A percentile compares a stretch with the other conserved stretches of the same genome.
Evolutionary conservation across 2,329 filamentous ascomycete species (phyloP).

Genomic region (Fusarium sp.): DNA sequence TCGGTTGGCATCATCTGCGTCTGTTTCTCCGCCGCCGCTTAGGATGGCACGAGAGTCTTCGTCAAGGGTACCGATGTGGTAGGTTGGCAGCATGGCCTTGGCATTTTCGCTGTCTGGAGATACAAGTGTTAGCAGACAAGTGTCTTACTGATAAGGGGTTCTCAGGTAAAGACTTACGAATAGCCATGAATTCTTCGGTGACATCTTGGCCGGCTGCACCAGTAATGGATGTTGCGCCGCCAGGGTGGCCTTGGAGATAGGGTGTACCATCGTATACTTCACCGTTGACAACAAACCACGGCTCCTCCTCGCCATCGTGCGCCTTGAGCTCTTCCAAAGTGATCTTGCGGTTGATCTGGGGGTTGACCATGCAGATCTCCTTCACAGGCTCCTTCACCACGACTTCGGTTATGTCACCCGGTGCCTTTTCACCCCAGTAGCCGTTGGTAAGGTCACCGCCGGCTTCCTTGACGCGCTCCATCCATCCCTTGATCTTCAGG

Average conservation of each 20-base stretch:
- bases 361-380: slow-evolving; percentile 82
- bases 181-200: slow-evolving; percentile 90
- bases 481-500: slow-evolving; percentile 85
- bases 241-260: slow-evolving; percentile 85
- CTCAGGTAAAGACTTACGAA: slow-evolving; percentile 70
- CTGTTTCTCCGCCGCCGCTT: slow-evolving; percentile 51
- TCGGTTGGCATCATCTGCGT: slow-evolving; percentile 58
- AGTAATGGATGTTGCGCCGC: slow-evolving; percentile 85
- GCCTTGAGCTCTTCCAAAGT: slow-evolving; percentile 76
- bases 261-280: slow-evolving; percentile 88
- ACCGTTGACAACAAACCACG: slow-evolving; percentile 90
- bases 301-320: slow-evolving; percentile 71
- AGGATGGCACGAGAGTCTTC: slow-evolving; percentile 66
- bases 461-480: slow-evolving; percentile 87
- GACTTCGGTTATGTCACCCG: slow-evolving; percentile 59
- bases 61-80: slow-evolving; percentile 85
- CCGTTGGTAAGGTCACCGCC: slow-evolving; percentile 85
- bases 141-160: too few species aligned
- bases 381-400: slow-evolving; percentile 62
- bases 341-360: slow-evolving; percentile 71
- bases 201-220: slow-evolving; percentile 84
- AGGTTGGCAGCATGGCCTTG: slow-evolving; percentile 86
- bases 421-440: slow-evolving; percentile 81
- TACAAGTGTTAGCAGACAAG: slow-evolving; percentile 38
- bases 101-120: slow-evolving; percentile 87